Base-by-base conservation (phyloP, 306 rosid species). In the Dalbergia cochinchinensis region DNA sequence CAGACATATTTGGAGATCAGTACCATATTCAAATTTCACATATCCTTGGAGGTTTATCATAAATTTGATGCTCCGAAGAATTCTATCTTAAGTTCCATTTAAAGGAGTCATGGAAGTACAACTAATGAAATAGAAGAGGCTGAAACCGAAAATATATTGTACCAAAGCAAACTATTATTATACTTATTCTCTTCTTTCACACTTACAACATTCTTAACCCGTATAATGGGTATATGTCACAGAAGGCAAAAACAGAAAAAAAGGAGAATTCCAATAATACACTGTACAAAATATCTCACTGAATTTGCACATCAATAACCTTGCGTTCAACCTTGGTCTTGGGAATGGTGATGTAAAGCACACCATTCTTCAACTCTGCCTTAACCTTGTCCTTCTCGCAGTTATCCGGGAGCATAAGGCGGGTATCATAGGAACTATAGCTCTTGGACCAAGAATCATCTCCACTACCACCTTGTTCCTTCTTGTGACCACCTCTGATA, bases 351-450 rank as follows among this genome's bases (percentile, higher is more conserved):
- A 94, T 83, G 84, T 86, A 89, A 60, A 94, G 94, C 84, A 94
- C 98, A n/a, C 97, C 97, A 83, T 94, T 85, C 69, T 91, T 89
- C 70, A 94, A 83, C 88, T 92, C 93, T 8, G 92, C 98, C 71
- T 87, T 87, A 48, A 94, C 83, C 78, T 89, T 85, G 22, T 92
- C 92, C 79, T 87, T 85, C 76, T 94, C 88, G n/a, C 87, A 82
- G 55, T 86, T 87, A 70, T 83, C 89, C 0, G 97, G 94, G 69
- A 94, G 94, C 85, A 50, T 78, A 4, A 94, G 77, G 11, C 92
- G 87, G 3, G 94, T 88, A 53, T 89, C 78, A 51, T 84, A 88
- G 42, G 90, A 85, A 76, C 87, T 89, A 44, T 74, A 65, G 73
- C 90, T 87, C 71, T 41, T 84, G 50, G 87, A 79, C 97, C 93